Base-by-base conservation (phyloP, 805 yeast species). In the Pachysolen tannophilus region DNA sequence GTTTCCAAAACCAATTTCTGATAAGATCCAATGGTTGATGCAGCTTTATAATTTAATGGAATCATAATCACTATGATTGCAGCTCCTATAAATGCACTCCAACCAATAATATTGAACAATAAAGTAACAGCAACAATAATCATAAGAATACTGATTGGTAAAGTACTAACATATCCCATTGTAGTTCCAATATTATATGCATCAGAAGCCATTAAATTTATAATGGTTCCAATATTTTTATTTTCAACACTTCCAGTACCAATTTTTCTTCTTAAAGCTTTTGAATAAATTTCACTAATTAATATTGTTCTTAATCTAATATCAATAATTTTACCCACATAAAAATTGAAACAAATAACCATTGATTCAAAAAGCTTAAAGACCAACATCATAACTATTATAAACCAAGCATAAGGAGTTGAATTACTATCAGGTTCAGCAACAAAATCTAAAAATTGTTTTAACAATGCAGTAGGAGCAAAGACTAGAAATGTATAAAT, bases 281-380 rank as follows among this genome's bases (percentile, higher is more conserved):
- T 92, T 2, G 94, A 78, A 52, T 92, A 92, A 37, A 92, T 80
- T 56, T 85, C 94, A 40, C 94, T 92, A 46, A 92, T 82, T 38
- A 92, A 72, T 41, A 92, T 72, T 7, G 97, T 86, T 50, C 81
- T 78, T 81, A 90, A 76, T 53, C 95, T 76, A 29, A 87, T 75
- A 60, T 97, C 90, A 27, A 90, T 85, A 53, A 94, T 75, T 64
- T 97, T 81, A 40, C 97, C 97, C 38, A 81, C 62, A 56, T 79
- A 92, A 36, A 86, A 67, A 10, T 95, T 82, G 59, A 84, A 85
- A 28, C 95, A 94, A 18, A 76, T 64, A 32, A 76, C 65, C 21
- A 76, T 51, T 11, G 87, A 75, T 32, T 79, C 77, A 8, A 78
- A 37, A 24, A 81, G 54, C 43, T 82, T 75, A 28, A 75, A 60